These are phyloP conservation scores for Ceratobasidium sp. DNA, from an alignment of 1,284 basidiomycete species.

Conservation along the genomic window DNA sequence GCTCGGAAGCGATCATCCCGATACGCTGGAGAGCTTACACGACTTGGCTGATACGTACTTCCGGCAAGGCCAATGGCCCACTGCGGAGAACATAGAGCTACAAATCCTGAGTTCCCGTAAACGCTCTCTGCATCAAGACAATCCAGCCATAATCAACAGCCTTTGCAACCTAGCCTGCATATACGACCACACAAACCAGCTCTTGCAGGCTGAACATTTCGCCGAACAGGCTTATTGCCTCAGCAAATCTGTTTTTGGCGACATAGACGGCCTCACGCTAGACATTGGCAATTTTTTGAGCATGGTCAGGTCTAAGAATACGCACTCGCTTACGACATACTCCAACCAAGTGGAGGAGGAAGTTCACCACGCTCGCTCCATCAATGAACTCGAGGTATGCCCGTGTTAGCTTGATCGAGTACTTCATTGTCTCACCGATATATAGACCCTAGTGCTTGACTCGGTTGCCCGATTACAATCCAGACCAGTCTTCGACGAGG, in stretches of 20 bases:
- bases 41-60: not conserved
- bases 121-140: not conserved
- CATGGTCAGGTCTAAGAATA: not conserved
- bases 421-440: no score
- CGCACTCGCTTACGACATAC: not conserved
- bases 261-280: not conserved
- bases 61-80: not conserved
- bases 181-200: not conserved
- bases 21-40: not conserved
- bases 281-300: not conserved
- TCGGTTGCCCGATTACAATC: no score
- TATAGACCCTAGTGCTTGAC: no score
- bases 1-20: not conserved
- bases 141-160: not conserved
- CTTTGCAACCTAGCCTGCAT: not conserved
- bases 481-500: no score
- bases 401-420: no score
- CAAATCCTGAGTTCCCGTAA: not conserved
- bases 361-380: no score
- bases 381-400: no score
- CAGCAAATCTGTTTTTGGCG: not conserved
- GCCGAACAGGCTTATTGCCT: not conserved
- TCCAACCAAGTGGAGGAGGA: no score
- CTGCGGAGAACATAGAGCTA: not conserved
- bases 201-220: not conserved